A percentile compares a stretch with the other conserved stretches of the same genome.
These are phyloP conservation scores for Tolypocladium endophyticum DNA, from an alignment of 2,329 filamentous ascomycete species.

Conservation along the genomic window DNA sequence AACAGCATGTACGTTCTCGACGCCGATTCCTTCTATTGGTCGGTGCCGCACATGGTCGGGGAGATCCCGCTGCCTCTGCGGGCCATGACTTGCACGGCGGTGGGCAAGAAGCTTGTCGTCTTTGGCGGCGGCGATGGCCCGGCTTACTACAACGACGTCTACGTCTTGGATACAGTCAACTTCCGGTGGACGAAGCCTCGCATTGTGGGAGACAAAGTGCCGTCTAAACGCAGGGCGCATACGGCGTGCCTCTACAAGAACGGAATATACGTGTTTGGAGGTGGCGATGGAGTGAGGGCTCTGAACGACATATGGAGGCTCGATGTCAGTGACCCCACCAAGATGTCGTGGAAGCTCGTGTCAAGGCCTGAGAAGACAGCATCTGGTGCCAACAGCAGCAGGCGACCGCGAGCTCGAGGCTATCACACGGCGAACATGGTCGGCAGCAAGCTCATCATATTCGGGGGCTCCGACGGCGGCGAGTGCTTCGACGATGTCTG, in stretches of 20 bases:
- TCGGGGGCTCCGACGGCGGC: constrained; percentile 58
- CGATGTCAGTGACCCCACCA: constrained; percentile 54
- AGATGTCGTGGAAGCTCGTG: constrained; percentile 60
- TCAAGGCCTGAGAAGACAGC: constrained; percentile 33
- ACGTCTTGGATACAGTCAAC: constrained; percentile 60
- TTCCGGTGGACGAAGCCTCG: constrained; percentile 55
- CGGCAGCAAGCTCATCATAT: constrained; percentile 61
- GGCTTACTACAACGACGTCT: constrained; percentile 62
- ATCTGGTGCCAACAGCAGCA: constrained; percentile 22
- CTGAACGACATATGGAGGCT: constrained; percentile 65
- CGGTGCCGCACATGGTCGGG: constrained; percentile 51
- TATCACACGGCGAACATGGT: constrained; percentile 69
- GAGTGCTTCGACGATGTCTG: constrained; percentile 66
- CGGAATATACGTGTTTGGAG: constrained; percentile 62
- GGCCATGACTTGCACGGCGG: constrained; percentile 63
- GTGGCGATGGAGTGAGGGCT: constrained; percentile 58
- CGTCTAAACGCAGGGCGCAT: constrained; percentile 54
- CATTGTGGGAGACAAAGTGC: constrained; percentile 45
- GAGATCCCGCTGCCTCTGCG: constrained; percentile 55
- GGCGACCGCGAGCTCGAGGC: constrained; percentile 54
- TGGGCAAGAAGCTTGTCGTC: constrained; percentile 59
- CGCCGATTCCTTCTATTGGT: constrained; percentile 62
- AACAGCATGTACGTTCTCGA: constrained; percentile 61
- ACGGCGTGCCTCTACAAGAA: constrained; percentile 64
- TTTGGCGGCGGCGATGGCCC: constrained; percentile 62